Base-by-base conservation (phyloP, 148 eudicot genomes). In the Chenopodium suecicum region DNA sequence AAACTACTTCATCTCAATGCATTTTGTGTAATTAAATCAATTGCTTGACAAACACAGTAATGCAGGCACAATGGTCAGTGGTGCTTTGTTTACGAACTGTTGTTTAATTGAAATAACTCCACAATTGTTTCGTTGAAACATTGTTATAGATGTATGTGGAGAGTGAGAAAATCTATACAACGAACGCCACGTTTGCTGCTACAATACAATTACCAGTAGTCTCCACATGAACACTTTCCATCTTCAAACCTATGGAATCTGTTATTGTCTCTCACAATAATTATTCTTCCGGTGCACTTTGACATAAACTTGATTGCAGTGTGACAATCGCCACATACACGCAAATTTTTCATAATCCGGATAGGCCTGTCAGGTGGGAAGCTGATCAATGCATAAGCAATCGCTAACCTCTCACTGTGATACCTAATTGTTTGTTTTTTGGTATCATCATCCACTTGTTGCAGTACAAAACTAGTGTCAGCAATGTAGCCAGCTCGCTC, bases 281-380 rank as follows among this genome's bases (percentile, higher is more conserved):
- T 93, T 7, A 85, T 85, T 84, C 98, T 88, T 44, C 93, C 85
- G 0, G 89, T 86, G 84, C 94, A 92, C 81, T 79, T 93, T 11
- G 97, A 92, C 88, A 95, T 92, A 82, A 84, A 90, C 86, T 95
- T 95, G 79, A 95, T 93, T 10, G 97, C 97, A 65, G 79, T 86
- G 85, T 94, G 98, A 82, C 98, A 94, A 88, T 94, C 98, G 74
- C 95, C 97, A 77, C 97, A 94, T 7, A 95, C 89, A 19, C 97
- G 93, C 91, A 95, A 86, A 85, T 95, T 95, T 84, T 93, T 95
- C 97, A 95, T 92, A 37, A 95, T 87, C 74, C 97, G 87, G 60
- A 95, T 95, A 46, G 92, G 90, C 82, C 93, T 87, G 27, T 89
- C 89, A 14, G 83, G 85, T 46, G 94, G 92, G 72, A 92, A 86